Evolutionary conservation across 805 yeast genomes (phyloP), one percentile per base, ranked within the genome.

Genomic region (Pichia eremophila): DNA sequence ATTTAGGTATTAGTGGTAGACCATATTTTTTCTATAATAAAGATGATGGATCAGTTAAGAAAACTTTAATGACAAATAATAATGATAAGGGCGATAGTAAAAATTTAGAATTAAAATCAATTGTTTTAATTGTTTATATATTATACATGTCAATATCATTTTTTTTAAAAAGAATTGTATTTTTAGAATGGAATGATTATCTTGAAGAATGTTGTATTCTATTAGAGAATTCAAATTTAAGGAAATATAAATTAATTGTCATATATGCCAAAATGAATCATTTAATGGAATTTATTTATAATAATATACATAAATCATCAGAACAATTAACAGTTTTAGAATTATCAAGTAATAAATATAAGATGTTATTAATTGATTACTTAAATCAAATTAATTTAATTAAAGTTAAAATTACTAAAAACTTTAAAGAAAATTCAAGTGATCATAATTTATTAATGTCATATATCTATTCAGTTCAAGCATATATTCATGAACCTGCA

Each of bases 1-100:
- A 89, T 61, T 65, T 89, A 46, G 95, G 95, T 0, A 71, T 88
- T 6, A 77, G 78, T 25, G 77, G 83, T 28, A 59, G 77, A 41
- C 72, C 78, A 17, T 70, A 60, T 54, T 72, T 58, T 58, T 71
- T 65, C 50, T 71, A 65, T 44, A 66, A 64, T 46, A 67, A 62
- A 49, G 64, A 61, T 32, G 74, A 71, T 49, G 71, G 72, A 1
- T 59, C 68, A 4, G 65, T 70, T 28, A 69, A 67, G 39, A 64
- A 69, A 19, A 71, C 74, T 0, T 67, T 68, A 7, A 59, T 63
- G 2, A 14, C 41, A 8, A 50, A 63, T 19, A 69, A 65, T 17
- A 72, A 72, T 47, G 63, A 72, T 1, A 22, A 22, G 6, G 25
- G 5, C 1, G 69, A 65, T 18, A 72, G 72, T 47, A 63, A 72